phyloP scores from a whole-genome alignment of 2,329 filamentous ascomycete genomes.

The Ilyonectria mors-panacis region DNA sequence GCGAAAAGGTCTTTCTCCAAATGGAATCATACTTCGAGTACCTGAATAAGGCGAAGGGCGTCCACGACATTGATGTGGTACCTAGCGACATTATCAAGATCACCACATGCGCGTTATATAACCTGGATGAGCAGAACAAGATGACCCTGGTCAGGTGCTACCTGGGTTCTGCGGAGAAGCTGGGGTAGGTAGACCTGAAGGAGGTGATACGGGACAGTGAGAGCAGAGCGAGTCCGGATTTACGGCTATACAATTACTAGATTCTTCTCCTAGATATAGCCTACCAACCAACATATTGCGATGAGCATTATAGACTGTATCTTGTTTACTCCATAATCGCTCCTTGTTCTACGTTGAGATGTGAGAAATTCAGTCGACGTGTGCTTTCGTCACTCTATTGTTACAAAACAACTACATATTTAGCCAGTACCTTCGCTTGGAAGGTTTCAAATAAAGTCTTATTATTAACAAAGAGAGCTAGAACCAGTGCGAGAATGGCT shows the following conservation, averaged over 20 bases:
- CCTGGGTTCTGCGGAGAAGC: not conserved
- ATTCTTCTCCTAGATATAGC: not conserved
- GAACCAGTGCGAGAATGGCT: too few species aligned
- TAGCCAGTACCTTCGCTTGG: too few species aligned
- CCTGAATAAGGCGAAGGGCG: slow-evolving; percentile 3
- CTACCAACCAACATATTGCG: too few species aligned
- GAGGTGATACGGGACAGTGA: not conserved
- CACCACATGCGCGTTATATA: slow-evolving; percentile 1
- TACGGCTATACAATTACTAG: slow-evolving; percentile 1
- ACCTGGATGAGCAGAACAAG: slow-evolving; percentile 5
- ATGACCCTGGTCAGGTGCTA: slow-evolving; percentile 8
- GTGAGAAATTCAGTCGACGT: too few species aligned
- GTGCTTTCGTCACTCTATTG: too few species aligned
- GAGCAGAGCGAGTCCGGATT: not conserved
- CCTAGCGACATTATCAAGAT: slow-evolving; percentile 22
- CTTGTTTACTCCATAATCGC: too few species aligned
- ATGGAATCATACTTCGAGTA: slow-evolving; percentile 24
- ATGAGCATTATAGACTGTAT: too few species aligned
- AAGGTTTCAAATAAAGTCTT: too few species aligned
- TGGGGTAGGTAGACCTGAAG: slow-evolving; percentile 12
- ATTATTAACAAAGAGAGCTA: too few species aligned
- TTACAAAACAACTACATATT: too few species aligned
- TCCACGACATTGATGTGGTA: slow-evolving; percentile 28
- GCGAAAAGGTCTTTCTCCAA: slow-evolving; percentile 14
- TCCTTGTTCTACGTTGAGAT: too few species aligned